Evolutionary conservation across 441 rosid species (phyloP), one percentile per base, ranked within the genome.

Genomic region (Pelargonium cotyledonis): DNA sequence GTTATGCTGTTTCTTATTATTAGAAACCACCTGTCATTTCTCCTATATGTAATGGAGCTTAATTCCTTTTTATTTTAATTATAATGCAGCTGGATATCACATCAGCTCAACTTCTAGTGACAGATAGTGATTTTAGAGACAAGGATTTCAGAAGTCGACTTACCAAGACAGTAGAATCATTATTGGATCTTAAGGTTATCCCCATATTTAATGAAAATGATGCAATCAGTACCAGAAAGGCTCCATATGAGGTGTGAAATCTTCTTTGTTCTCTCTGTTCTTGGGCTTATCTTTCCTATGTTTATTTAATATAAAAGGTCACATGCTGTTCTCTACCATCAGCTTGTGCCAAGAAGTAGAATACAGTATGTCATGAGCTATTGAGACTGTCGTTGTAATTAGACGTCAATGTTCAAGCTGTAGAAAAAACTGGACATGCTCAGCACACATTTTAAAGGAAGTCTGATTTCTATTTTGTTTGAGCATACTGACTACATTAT

Each of bases 151-250:
- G 99, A 75, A 83, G 65, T 73, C 99, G 89, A 65, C 96, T 95
- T 63, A 78, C 68, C 75, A 95, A 92, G 69, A 92, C 98, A 0
- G 93, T 95, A 47, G 74, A 75, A 70, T 79, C 98, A 11, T 79
- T 95, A 77, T 65, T 95, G 46, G 69, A 76, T 15, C 77, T 87
- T 70, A 90, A 77, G 66, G 98, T 95, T 76, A 74, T 92, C 80
- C 99, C 99, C 8, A 83, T 95, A 76, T 88, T 95, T 74, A 95
- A 95, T 61, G 99, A 95, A 85, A 95, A 95, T 75, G 99, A 95
- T 85, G 97, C 97, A 38, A 78, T 95, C 61, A 95, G 99, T 81
- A 92, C 98, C 41, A 85, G 98, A 73, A 92, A 74, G 85, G 97
- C 98, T 70, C 99, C 99, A 60, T 95, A 95, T 67, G 93, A 90